phyloP scores from a whole-genome alignment of 352 stramenopile genomes.

The Aphanomyces euteiches region DNA sequence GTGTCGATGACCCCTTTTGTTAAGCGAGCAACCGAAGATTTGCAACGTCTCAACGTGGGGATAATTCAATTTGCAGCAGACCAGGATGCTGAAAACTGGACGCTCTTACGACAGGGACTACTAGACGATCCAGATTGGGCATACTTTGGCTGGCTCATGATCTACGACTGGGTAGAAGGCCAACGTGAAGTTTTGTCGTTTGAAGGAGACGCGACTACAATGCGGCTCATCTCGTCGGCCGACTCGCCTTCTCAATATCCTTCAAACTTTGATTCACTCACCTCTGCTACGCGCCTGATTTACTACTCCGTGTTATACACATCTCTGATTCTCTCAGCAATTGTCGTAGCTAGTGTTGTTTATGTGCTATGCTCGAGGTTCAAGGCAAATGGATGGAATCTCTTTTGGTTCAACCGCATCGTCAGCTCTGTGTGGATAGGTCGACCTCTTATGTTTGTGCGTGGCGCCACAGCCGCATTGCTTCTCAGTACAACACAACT shows the following conservation, averaged over 20 bases:
- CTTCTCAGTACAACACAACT: conserved; percentile 1
- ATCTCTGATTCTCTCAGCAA: background rate
- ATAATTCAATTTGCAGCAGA: background rate
- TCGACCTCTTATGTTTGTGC: background rate
- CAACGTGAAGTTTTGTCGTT: background rate
- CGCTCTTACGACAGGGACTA: background rate
- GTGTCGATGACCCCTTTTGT: background rate
- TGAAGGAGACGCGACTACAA: background rate
- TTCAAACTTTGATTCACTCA: background rate
- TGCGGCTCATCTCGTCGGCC: background rate
- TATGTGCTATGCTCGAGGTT: background rate
- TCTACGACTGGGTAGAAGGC: background rate
- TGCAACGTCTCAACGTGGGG: background rate
- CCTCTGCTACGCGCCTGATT: background rate
- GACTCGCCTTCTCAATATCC: background rate
- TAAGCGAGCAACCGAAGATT: background rate
- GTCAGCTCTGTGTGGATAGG: background rate
- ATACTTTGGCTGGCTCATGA: background rate
- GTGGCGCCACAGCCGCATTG: background rate
- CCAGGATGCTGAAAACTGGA: background rate
- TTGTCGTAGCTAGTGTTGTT: background rate
- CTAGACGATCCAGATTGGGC: background rate
- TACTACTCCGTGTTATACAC: background rate
- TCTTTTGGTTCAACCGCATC: conserved; percentile 1
- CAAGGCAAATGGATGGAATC: background rate